Evolutionary conservation across 768 basidiomycete genomes (phyloP).

Genomic region (Suillus ampliporus): DNA sequence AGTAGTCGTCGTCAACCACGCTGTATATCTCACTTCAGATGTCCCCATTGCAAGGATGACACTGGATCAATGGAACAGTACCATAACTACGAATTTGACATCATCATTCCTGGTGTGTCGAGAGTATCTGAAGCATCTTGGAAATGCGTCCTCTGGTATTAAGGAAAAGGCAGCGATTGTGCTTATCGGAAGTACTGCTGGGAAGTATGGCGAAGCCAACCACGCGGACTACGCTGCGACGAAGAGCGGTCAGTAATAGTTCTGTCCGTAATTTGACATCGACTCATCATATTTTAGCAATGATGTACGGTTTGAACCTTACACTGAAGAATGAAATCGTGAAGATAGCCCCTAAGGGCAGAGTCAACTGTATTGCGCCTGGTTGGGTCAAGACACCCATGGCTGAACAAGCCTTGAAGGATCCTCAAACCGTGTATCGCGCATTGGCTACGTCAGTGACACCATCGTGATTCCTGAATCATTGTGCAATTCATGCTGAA

Average conservation of each 20-base stretch:
- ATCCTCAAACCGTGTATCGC: slow-evolving; percentile 58
- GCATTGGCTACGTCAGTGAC: slow-evolving; percentile 68
- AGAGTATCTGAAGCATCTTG: slow-evolving; percentile 59
- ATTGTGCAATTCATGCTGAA: too few species aligned
- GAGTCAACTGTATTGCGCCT: slow-evolving; percentile 75
- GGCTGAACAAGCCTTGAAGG: slow-evolving; percentile 60
- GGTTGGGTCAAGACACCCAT: slow-evolving; percentile 73
- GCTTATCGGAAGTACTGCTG: slow-evolving; percentile 72
- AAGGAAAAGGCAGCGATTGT: slow-evolving; percentile 66
- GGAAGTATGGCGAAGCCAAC: slow-evolving; percentile 73
- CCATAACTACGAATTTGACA: slow-evolving; percentile 67
- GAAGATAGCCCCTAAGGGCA: slow-evolving; percentile 67
- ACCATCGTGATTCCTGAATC: not conserved
- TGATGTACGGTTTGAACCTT: slow-evolving; percentile 75
- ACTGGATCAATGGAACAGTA: slow-evolving; percentile 66
- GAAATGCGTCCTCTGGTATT: slow-evolving; percentile 38
- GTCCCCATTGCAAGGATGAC: slow-evolving; percentile 61
- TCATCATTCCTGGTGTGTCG: slow-evolving; percentile 70
- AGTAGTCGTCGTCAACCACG: slow-evolving; percentile 68
- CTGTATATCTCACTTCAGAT: slow-evolving; percentile 49
- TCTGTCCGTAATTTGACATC: not conserved
- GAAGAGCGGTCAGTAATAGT: slow-evolving; percentile 60
- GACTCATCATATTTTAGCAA: slow-evolving; percentile 41
- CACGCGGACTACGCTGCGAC: slow-evolving; percentile 71
- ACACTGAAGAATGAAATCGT: slow-evolving; percentile 84